Evolutionary conservation across 805 yeast genomes (phyloP), one percentile per base, ranked within the genome.

Genomic region (Wickerhamomyces chambardii): DNA sequence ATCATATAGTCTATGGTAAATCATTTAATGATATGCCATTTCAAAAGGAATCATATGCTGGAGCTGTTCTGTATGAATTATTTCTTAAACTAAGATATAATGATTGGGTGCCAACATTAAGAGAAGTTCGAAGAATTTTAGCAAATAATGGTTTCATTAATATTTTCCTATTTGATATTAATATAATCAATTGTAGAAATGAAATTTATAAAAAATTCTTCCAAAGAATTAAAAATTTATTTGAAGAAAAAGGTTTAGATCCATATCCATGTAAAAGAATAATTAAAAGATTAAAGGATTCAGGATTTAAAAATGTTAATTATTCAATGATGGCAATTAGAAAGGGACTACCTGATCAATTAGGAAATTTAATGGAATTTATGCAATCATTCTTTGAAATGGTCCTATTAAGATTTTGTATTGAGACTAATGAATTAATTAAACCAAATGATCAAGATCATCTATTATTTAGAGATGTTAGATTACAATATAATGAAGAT

Each of bases 341-440:
- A 22, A 48, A 38, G 28, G 55, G 55, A 2, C 10, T 43, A 1
- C 41, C 50, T 1, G 41, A 31, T 15, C 40, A 40, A 15, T n/a
- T 51, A 32, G 56, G 56, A 2, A 35, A 33, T 18, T 9, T 45
- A 32, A 48, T 47, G 48, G 55, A 48, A 27, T 38, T 50, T 10
- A 12, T 47, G 1, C 36, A 35, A 16, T 35, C 42, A 10, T 51
- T 37, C 33, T 41, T 48, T 28, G 56, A 51, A 27, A 24, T 24
- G 27, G 6, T 6, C 12, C 42, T 37, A 17, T 28, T 41, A 3
- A 34, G 47, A 5, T 47, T 40, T 28, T 2, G 9, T 3, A 24
- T 11, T 11, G 27, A 24, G 12, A 19, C 22, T 8, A 24, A 24
- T 24, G 24, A 8, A 21, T 24, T 24, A 8, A 12, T 14, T 12